Base-by-base conservation (phyloP, 257 asterid genomes). In the Marsdenia floribunda region DNA sequence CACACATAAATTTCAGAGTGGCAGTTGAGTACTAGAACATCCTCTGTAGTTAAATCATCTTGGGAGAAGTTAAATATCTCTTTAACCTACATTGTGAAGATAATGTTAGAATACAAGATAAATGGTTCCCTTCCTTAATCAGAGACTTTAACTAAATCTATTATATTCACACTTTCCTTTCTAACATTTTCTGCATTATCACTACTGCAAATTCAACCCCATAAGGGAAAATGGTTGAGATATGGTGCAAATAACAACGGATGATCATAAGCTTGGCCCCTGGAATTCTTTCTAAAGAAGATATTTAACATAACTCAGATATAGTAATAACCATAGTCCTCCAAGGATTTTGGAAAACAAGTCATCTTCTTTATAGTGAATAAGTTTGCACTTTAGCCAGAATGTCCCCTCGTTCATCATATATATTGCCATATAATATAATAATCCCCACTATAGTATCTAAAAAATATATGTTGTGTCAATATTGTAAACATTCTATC, bases 31-130 rank as follows among this genome's bases (percentile, higher is more conserved):
- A 92, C 80, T 82, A 82, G 82, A 72, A 92, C 85, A 78, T 92
- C 98, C 86, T 92, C 98, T 35, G 98, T 92, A 83, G 90, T 89
- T 35, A 92, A 86, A 81, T 92, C 98, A 80, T 92, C 98, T 87
- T 92, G 98, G 83, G 84, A 78, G 89, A 85, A 92, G 73, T 88
- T 92, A 86, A 85, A 83, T 21, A 92, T 85, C 87, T 92, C 98
- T 72, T 82, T 87, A 78, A 88, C 97, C 98, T 92, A 90, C 74
- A 82, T 72, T 24, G 29, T 46, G 59, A 65, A 67, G 53, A 37
- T 26, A 64, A 40, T 13, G 40, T 38, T 19, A 35, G 64, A 0
- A 49, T 26, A 58, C n/a, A 50, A 71, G 33, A 22, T 53, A 24
- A 15, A 38, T n/a, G 47, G 35, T 14, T 47, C 18, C 53, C 16